Conservation (phyloP, 1,284 basidiomycete species). For the Amylostereum chailletii region DNA sequence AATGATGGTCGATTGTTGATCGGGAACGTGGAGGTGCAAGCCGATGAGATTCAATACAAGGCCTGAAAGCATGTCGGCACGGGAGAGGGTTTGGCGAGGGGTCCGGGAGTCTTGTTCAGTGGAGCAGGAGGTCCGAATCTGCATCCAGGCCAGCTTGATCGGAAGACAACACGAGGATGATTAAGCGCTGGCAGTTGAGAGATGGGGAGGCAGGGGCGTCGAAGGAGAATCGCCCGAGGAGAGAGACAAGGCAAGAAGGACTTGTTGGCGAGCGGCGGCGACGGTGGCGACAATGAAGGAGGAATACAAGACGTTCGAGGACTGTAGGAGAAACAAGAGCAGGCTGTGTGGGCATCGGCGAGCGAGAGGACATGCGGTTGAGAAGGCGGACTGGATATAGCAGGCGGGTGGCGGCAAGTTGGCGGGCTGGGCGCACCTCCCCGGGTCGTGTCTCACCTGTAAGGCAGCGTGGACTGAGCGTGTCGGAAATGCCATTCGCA, state of each 20-base stretch:
- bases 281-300: too few relatives aligned
- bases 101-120: constrained; percentile 52
- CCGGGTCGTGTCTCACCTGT: constrained; percentile 47
- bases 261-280: too few relatives aligned
- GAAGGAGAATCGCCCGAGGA: too few relatives aligned
- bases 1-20: constrained; percentile 43
- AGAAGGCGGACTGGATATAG: constrained; percentile 38
- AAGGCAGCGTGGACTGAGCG: constrained; percentile 50
- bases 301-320: too few relatives aligned
- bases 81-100: constrained; percentile 49
- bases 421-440: constrained; percentile 47
- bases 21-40: constrained; percentile 67
- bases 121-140: constrained; percentile 59
- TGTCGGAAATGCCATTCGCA: constrained; percentile 48
- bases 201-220: constrained; percentile 3
- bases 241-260: too few relatives aligned
- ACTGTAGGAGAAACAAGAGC: neutral
- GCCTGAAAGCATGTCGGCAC: constrained; percentile 57
- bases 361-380: constrained; percentile 28
- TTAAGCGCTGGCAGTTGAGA: constrained; percentile 33
- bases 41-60: constrained; percentile 61
- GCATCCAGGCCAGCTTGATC: constrained; percentile 49
- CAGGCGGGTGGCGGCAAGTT: constrained; percentile 40
- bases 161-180: constrained; percentile 51
- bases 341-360: constrained; percentile 8